Conservation (phyloP, 495 filamentous ascomycete genomes). For the Ascodesmis nigricans region DNA sequence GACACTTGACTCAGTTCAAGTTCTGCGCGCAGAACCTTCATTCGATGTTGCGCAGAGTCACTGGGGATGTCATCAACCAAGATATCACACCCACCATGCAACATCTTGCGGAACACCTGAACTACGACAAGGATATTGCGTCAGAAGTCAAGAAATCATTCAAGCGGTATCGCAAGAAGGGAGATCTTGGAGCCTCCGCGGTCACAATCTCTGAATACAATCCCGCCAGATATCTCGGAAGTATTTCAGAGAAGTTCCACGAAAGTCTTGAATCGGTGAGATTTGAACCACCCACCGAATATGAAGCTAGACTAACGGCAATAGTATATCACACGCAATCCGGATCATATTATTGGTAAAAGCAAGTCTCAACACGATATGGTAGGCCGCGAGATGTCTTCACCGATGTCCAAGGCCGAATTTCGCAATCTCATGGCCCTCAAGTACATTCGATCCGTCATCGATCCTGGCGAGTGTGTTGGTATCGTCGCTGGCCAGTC, state of each 20-base stretch:
- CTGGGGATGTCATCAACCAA: constrained; percentile 25
- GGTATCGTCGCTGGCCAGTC: constrained; percentile 94
- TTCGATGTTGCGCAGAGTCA: constrained; percentile 26
- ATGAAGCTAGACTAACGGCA: too few relatives aligned
- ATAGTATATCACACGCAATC: constrained; percentile 54
- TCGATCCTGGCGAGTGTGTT: constrained; percentile 96
- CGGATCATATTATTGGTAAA: constrained; percentile 45
- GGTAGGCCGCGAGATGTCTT: constrained; percentile 25
- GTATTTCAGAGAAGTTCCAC: constrained; percentile 75
- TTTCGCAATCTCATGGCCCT: constrained; percentile 66
- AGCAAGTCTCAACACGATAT: constrained; percentile 41
- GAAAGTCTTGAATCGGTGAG: constrained; percentile 27
- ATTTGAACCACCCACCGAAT: neutral
- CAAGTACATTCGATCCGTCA: constrained; percentile 76
- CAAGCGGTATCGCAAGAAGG: constrained; percentile 54
- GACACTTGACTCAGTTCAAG: constrained; percentile 71
- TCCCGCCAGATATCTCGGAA: constrained; percentile 55
- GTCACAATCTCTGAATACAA: constrained; percentile 52
- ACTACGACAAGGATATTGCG: constrained; percentile 10
- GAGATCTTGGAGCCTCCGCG: constrained; percentile 44
- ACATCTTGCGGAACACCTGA: constrained; percentile 9
- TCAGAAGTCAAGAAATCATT: constrained; percentile 50
- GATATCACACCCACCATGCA: constrained; percentile 15
- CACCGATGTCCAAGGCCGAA: constrained; percentile 35
- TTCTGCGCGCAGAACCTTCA: constrained; percentile 63